Conservation (phyloP, 164 flowering plant species). For the Vitis rupestris region DNA sequence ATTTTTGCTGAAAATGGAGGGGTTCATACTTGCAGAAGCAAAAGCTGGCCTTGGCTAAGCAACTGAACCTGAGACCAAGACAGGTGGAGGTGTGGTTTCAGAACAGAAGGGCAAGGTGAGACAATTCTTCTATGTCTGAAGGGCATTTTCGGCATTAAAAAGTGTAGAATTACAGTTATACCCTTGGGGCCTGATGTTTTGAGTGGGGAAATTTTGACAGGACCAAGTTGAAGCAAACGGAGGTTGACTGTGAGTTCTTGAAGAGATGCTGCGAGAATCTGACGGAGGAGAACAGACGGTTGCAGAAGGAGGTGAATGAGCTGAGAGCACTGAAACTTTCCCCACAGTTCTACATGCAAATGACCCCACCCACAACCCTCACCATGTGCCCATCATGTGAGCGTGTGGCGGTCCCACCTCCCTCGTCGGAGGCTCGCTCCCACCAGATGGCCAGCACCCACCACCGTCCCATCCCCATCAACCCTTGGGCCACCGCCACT, state of each 20-base stretch:
- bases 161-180: neutral
- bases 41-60: conserved; percentile 75
- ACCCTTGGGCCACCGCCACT: conserved; percentile 38
- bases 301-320: conserved; percentile 79
- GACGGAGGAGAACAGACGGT: conserved; percentile 73
- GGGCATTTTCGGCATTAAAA: conserved; percentile 11
- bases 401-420: conserved; percentile 53
- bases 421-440: conserved; percentile 8
- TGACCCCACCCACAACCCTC: conserved; percentile 81
- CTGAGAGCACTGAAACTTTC: conserved; percentile 74
- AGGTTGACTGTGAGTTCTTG: conserved; percentile 79
- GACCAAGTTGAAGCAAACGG: conserved; percentile 89
- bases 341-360: conserved; percentile 80
- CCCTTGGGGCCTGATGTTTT: neutral
- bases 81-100: conserved; percentile 94
- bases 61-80: conserved; percentile 63
- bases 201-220: conserved; percentile 24
- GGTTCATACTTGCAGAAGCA: conserved; percentile 57
- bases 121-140: neutral
- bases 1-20: neutral
- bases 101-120: conserved; percentile 84
- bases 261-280: conserved; percentile 80
- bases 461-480: conserved; percentile 28
- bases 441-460: conserved; percentile 18
- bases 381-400: conserved; percentile 92